These are phyloP conservation scores for Phytophthora fragariae DNA, from an alignment of 352 stramenopile genomes.

Conservation along the genomic window DNA sequence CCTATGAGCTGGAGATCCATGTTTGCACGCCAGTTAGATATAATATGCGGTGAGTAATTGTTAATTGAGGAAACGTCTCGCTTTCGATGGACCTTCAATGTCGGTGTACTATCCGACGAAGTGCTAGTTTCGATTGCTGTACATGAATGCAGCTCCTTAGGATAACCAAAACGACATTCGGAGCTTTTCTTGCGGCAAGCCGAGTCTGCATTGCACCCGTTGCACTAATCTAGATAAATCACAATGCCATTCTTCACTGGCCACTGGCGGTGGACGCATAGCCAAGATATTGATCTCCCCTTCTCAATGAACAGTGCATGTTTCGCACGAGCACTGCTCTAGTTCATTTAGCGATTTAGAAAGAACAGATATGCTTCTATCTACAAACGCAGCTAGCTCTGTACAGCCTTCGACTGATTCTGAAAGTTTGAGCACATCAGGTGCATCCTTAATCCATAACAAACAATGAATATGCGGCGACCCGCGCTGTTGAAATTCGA, in stretches of 20 bases:
- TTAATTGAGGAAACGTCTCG: slow-evolving; percentile 12
- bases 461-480: slow-evolving; percentile 36
- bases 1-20: slow-evolving; percentile 33
- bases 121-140: background rate
- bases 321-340: background rate
- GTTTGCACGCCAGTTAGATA: slow-evolving; percentile 25
- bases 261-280: too few species aligned
- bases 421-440: slow-evolving; percentile 17
- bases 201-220: background rate
- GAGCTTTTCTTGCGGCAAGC: slow-evolving; percentile 9
- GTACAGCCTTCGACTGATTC: slow-evolving; percentile 5
- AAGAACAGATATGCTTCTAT: slow-evolving; percentile 6
- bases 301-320: background rate
- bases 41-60: slow-evolving; percentile 12
- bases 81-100: slow-evolving; percentile 1
- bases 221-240: background rate
- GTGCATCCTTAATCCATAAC: slow-evolving; percentile 27
- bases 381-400: background rate
- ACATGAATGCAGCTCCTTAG: slow-evolving; percentile 2
- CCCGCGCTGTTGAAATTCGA: slow-evolving; percentile 12
- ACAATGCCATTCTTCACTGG: background rate
- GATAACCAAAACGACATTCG: slow-evolving; percentile 15
- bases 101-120: background rate
- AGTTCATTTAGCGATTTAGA: background rate
- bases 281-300: background rate